phyloP scores from a whole-genome alignment of 73 alveolate species.

The Symbiodinium natans region DNA sequence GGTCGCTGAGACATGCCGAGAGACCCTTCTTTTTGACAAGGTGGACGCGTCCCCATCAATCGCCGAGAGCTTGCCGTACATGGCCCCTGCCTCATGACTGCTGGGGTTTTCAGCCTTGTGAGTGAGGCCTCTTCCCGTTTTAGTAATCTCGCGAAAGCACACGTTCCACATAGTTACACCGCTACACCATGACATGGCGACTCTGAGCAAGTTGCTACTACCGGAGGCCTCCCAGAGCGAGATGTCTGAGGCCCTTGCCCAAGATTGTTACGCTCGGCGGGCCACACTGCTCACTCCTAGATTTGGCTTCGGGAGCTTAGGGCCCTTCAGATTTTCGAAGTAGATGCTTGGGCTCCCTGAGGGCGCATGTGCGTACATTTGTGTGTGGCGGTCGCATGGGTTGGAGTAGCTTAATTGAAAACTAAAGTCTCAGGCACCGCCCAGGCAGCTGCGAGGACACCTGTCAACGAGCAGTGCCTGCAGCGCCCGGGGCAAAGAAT shows the following conservation, averaged over 20 bases:
- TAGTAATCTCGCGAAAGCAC: too few species aligned
- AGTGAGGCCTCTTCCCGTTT: too few species aligned
- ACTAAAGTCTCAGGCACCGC: slow-evolving; percentile 7
- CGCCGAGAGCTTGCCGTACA: neutral
- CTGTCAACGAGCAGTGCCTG: neutral
- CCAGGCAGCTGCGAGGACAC: slow-evolving; percentile 1
- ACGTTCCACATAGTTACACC: too few species aligned
- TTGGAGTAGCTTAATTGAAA: too few species aligned
- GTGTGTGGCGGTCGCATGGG: too few species aligned
- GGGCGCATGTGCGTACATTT: too few species aligned
- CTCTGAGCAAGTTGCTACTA: too few species aligned
- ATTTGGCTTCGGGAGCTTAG: neutral
- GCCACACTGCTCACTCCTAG: neutral
- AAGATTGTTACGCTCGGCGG: too few species aligned
- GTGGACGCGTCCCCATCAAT: neutral
- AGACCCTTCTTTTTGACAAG: neutral
- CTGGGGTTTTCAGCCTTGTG: neutral
- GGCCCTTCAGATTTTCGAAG: neutral
- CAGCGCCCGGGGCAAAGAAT: neutral
- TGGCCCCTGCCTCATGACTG: neutral
- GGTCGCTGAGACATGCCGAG: too few species aligned
- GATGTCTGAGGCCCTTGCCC: neutral
- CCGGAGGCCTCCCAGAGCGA: neutral
- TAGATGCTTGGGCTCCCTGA: too few species aligned
- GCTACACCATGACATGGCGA: too few species aligned